phyloP scores from a whole-genome alignment of 495 filamentous ascomycete genomes.

The Penicillium odoratum region DNA sequence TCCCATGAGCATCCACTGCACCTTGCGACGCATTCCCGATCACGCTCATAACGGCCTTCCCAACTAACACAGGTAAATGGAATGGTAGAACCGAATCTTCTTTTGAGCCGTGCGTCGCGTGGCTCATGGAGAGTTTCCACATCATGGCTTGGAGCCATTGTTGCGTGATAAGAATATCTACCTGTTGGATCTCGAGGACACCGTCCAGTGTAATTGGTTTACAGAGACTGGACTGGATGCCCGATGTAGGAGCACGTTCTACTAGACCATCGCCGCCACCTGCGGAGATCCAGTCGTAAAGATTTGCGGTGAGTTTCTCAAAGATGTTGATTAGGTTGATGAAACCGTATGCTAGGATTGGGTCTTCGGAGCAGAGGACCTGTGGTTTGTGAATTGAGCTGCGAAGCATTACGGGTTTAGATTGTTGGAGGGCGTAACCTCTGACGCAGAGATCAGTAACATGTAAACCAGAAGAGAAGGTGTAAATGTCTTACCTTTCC shows the following conservation, averaged over 20 bases:
- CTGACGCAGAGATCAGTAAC: conserved; percentile 14
- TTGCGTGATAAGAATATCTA: conserved; percentile 61
- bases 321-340: conserved; percentile 56
- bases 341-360: conserved; percentile 50
- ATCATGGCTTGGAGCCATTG: conserved; percentile 63
- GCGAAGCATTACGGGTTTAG: conserved; percentile 55
- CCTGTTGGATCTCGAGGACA: conserved; percentile 56
- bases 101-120: conserved; percentile 47
- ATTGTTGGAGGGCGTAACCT: conserved; percentile 51
- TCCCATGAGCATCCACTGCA: conserved; percentile 60
- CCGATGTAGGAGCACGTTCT: conserved; percentile 38
- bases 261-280: conserved; percentile 39
- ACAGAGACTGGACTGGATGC: conserved; percentile 40
- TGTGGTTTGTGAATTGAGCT: conserved; percentile 50
- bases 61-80: conserved; percentile 58
- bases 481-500: conserved; percentile 44
- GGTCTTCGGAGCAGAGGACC: conserved; percentile 48
- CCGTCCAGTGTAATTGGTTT: conserved; percentile 44
- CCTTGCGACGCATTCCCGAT: conserved; percentile 52
- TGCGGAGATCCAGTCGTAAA: conserved; percentile 46
- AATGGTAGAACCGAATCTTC: conserved; percentile 54
- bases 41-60: conserved; percentile 52
- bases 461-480: background rate
- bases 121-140: conserved; percentile 60
- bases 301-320: conserved; percentile 43